phyloP scores from a whole-genome alignment of 192 early-diverging fungal genomes.

The Fimicolochytrium jonesii region DNA sequence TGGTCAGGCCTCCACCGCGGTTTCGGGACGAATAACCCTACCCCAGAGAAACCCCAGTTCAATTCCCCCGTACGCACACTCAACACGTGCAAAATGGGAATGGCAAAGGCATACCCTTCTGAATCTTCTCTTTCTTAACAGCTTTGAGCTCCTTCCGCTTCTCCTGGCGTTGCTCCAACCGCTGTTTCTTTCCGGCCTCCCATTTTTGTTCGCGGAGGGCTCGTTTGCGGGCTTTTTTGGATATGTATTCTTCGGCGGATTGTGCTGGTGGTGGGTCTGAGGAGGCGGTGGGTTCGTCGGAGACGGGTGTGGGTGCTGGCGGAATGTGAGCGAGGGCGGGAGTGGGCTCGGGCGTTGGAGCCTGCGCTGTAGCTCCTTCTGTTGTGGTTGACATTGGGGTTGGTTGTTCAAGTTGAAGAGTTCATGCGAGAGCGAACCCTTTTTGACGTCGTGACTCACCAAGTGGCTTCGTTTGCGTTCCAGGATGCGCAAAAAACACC shows the following conservation, averaged over 20 bases:
- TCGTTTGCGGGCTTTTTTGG: conserved; percentile 73
- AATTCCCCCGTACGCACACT: neutral
- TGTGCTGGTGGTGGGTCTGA: neutral
- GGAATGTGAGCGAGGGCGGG: no score
- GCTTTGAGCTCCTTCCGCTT: conserved; percentile 13
- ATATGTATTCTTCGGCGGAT: no score
- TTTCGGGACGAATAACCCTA: conserved; percentile 36
- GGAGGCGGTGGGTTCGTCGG: no score
- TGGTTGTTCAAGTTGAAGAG: no score
- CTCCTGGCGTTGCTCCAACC: conserved; percentile 29
- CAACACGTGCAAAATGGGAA: neutral
- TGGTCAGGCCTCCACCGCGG: conserved; percentile 35
- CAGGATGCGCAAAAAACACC: no score
- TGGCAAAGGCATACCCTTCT: conserved; percentile 3
- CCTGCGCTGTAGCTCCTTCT: no score
- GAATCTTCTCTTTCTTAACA: conserved; percentile 4
- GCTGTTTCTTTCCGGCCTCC: conserved; percentile 47
- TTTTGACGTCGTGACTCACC: no score
- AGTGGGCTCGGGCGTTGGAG: no score
- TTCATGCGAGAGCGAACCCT: no score
- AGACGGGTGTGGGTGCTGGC: no score
- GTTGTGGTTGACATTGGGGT: no score
- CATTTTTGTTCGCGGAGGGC: conserved; percentile 55
- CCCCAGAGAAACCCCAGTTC: neutral
- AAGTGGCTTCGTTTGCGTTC: no score